Conservation (phyloP, 345 rosid species). For the Eucalyptus caleyi region DNA sequence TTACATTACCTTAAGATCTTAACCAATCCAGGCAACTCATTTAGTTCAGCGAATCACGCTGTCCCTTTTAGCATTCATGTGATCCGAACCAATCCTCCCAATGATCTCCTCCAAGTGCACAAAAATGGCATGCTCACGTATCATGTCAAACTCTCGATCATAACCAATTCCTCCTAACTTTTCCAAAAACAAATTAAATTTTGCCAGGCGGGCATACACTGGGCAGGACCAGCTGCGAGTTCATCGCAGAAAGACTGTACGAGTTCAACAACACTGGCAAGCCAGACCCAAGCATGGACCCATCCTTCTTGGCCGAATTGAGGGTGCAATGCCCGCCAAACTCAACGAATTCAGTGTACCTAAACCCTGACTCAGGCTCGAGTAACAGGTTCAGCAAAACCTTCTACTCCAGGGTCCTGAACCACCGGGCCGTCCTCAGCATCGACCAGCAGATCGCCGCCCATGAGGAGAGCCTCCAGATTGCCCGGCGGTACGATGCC, state of each 20-base stretch:
- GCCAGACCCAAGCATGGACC: neutral
- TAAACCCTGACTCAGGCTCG: neutral
- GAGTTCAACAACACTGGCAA: neutral
- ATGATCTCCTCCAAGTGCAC: neutral
- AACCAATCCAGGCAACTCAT: neutral
- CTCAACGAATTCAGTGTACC: neutral
- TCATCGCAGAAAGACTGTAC: neutral
- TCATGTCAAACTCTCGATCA: neutral
- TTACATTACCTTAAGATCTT: neutral
- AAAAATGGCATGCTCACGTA: neutral
- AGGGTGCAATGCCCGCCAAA: neutral
- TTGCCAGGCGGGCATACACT: neutral
- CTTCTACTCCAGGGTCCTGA: neutral
- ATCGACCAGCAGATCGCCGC: neutral
- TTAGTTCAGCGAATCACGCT: neutral
- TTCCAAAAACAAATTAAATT: neutral
- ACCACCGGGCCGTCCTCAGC: neutral
- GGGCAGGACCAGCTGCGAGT: neutral
- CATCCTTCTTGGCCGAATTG: neutral
- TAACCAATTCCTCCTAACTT: neutral
- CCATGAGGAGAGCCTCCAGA: neutral
- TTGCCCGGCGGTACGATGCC: neutral
- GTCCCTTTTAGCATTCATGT: no score
- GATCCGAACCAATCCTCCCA: no score
- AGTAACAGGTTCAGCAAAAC: neutral